phyloP scores from a whole-genome alignment of 1,284 basidiomycete species.

The Moesziomyces sp. region DNA sequence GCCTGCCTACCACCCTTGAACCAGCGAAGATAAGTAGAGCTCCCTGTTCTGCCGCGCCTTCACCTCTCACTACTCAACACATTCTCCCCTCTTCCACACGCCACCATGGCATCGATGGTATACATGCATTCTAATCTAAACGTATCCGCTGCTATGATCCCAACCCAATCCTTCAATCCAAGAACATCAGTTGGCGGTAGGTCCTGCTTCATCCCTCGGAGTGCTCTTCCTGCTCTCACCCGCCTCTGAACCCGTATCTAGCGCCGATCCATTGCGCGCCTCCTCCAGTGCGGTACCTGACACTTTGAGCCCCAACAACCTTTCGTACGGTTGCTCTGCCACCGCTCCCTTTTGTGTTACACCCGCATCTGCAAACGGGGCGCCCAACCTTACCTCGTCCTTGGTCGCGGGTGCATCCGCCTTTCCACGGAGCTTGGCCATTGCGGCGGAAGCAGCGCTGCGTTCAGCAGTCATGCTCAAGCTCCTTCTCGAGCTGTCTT shows the following conservation, averaged over 20 bases:
- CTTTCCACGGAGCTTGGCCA: constrained; percentile 39
- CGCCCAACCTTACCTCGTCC: constrained; percentile 1
- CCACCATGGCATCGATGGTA: too few species aligned
- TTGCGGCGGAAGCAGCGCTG: constrained; percentile 33
- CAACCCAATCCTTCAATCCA: neutral
- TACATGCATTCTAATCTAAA: neutral
- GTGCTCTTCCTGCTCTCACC: constrained; percentile 17
- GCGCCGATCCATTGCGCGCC: constrained; percentile 18
- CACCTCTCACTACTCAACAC: too few species aligned
- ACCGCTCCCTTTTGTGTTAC: neutral
- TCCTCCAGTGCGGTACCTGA: constrained; percentile 14
- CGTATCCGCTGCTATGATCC: neutral
- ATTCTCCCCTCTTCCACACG: too few species aligned
- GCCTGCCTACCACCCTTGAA: too few species aligned
- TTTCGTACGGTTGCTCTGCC: neutral
- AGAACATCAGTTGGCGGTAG: too few species aligned
- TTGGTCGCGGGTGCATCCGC: constrained; percentile 16
- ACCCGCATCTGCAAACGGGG: constrained; percentile 7
- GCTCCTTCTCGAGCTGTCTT: constrained; percentile 16
- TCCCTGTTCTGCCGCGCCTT: too few species aligned
- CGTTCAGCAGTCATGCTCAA: constrained; percentile 40
- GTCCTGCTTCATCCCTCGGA: constrained; percentile 8
- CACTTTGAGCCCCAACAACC: constrained; percentile 16
- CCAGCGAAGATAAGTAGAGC: too few species aligned
- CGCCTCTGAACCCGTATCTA: constrained; percentile 23